phyloP scores from a whole-genome alignment of 2,329 filamentous ascomycete species.

The Fusarium sp. region DNA sequence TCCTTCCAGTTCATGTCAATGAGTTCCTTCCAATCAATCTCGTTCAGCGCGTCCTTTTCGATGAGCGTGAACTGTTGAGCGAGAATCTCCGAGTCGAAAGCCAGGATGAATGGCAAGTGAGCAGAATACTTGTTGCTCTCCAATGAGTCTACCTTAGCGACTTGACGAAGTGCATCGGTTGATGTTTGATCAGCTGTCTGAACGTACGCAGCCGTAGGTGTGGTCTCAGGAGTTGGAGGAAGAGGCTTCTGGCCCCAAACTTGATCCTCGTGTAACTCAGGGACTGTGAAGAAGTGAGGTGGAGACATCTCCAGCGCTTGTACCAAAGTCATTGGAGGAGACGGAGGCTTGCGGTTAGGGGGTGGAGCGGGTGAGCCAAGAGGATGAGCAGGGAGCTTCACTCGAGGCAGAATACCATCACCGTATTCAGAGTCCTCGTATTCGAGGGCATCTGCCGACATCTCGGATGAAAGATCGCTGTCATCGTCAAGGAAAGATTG shows the following conservation, averaged over 20 bases:
- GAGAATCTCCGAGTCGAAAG: conserved; percentile 80
- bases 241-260: conserved; percentile 40
- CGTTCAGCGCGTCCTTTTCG: conserved; percentile 85
- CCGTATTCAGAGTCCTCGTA: conserved; percentile 54
- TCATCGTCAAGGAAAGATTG: conserved; percentile 62
- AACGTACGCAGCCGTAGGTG: conserved; percentile 54
- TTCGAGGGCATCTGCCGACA: conserved; percentile 62
- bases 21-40: conserved; percentile 88
- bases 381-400: conserved; percentile 48
- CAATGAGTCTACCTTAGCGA: conserved; percentile 44
- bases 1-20: conserved; percentile 87
- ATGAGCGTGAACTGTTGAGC: conserved; percentile 87
- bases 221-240: conserved; percentile 58
- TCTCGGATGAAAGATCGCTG: conserved; percentile 70
- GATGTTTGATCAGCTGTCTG: conserved; percentile 44
- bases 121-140: conserved; percentile 55
- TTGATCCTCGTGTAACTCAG: conserved; percentile 40
- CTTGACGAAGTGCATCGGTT: conserved; percentile 50
- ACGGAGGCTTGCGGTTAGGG: conserved; percentile 45
- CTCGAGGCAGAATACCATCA: conserved; percentile 22
- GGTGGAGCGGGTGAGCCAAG: conserved; percentile 45
- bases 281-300: conserved; percentile 34
- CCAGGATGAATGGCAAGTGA: conserved; percentile 82
- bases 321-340: conserved; percentile 41
- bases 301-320: conserved; percentile 43